Evolutionary conservation across 169 alveolate genomes (phyloP).

Genomic region (Plasmodium gonderi): DNA sequence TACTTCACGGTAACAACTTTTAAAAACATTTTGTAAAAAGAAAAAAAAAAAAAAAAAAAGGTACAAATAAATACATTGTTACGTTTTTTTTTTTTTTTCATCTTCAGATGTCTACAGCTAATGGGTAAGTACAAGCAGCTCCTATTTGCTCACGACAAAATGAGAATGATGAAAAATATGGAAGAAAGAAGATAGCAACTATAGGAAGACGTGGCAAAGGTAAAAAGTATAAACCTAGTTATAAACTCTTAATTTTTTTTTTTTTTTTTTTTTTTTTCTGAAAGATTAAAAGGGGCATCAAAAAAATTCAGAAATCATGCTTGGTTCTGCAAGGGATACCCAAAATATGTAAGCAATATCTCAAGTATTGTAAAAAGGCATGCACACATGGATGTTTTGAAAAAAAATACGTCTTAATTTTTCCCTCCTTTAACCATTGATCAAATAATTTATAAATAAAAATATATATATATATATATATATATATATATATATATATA

Average conservation of each 20-base stretch:
- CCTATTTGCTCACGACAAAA: background rate
- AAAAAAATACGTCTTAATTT: background rate
- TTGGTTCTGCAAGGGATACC: constrained; percentile 74
- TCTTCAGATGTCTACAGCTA: constrained; percentile 70
- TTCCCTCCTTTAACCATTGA: background rate
- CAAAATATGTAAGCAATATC: constrained; percentile 59
- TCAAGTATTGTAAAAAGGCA: background rate
- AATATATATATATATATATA: constrained; percentile 10
- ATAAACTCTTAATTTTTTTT: background rate
- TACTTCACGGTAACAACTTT: constrained; percentile 63
- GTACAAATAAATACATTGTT: background rate
- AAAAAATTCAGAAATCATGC: constrained; percentile 66
- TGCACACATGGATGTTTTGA: background rate
- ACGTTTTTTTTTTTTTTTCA: background rate
- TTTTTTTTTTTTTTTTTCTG: background rate
- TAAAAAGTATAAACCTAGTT: background rate
- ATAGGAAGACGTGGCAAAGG: background rate
- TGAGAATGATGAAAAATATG: background rate
- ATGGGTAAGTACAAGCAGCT: constrained; percentile 54
- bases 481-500: background rate
- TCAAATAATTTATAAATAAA: background rate
- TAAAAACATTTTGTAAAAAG: background rate
- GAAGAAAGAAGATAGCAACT: background rate
- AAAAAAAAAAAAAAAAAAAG: background rate
- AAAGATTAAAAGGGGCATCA: constrained; percentile 60